Base-by-base conservation (phyloP, 805 yeast species). In the Candida pseudoglaebosa region DNA sequence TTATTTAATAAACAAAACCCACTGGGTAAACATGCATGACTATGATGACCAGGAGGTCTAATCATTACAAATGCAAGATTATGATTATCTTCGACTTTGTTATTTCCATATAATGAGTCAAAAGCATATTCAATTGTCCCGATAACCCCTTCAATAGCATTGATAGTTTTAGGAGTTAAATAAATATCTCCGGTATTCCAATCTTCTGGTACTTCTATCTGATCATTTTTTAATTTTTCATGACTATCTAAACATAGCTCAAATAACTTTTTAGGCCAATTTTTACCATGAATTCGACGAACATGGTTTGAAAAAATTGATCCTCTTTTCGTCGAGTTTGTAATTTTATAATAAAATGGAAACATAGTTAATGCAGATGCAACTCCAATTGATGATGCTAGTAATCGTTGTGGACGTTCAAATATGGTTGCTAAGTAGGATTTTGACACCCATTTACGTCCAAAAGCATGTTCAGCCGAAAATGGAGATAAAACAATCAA, bases 181-280 rank as follows among this genome's bases (percentile, higher is more conserved):
- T 86, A 86, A 22, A 87, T 84, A 53, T 86, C 95, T 10, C 93
- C 93, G 2, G 84, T 73, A 42, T 84, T 84, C 95, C 95, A 86
- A 28, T 74, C 75, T 4, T 75, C 82, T 0, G 95, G 95, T 1
- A 85, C 88, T 57, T 86, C 95, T 3, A 85, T 49, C 49, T 77
- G 66, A 14, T 77, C 75, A 1, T 66, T 58, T 7, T 58, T 59
- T 31, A 84, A 62, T 52, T 80, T 80, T 1, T 54, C 67, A 33
- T 72, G 73, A n/a, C 86, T 76, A 18, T 71, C 77, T 14, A 65
- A 53, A 54, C 93, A 84, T 14, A 84, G 56, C 37, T 75, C 72
- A 40, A 71, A 62, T 15, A 86, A 59, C 41, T 73, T 67, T 19
- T 69, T 61, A 2, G 87, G 84, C 91, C 93, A 86, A 29, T 75